A percentile compares a stretch with the other conserved stretches of the same genome.
These are phyloP conservation scores for Rhodomyrtus tomentosa DNA, from an alignment of 345 rosid genomes.

Conservation along the genomic window DNA sequence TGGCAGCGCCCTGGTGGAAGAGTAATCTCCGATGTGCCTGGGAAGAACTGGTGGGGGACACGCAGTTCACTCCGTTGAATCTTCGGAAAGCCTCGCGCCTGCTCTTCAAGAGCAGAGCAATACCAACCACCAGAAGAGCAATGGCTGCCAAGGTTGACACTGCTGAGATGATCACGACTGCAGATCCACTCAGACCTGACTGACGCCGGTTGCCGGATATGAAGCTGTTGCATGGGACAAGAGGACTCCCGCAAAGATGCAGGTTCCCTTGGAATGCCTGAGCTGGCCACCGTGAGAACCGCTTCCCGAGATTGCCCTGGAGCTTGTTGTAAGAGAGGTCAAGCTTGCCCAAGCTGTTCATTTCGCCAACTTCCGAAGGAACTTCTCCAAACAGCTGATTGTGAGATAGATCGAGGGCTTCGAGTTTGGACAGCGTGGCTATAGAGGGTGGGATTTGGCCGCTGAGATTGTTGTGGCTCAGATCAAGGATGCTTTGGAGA, in stretches of 20 bases:
- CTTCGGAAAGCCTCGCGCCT: constrained; percentile 30
- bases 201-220: constrained; percentile 14
- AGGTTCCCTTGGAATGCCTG: constrained; percentile 56
- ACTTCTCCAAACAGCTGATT: constrained; percentile 60
- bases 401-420: constrained; percentile 73
- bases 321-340: constrained; percentile 68
- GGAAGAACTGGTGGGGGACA: constrained; percentile 56
- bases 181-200: constrained; percentile 25
- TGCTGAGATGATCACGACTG: constrained; percentile 52
- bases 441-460: constrained; percentile 64
- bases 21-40: constrained; percentile 53
- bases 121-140: constrained; percentile 44
- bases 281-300: constrained; percentile 73
- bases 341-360: constrained; percentile 80
- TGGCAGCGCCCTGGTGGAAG: constrained; percentile 43
- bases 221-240: constrained; percentile 23
- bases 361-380: constrained; percentile 47
- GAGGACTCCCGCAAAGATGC: constrained; percentile 73
- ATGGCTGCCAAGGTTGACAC: constrained; percentile 51
- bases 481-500: constrained; percentile 70
- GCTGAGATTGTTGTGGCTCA: constrained; percentile 63
- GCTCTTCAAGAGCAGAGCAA: constrained; percentile 35
- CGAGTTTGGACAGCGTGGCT: constrained; percentile 56
- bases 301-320: constrained; percentile 57
- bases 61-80: constrained; percentile 27